These are phyloP conservation scores for Cladosporium cucumerinum DNA, from an alignment of 2,329 filamentous ascomycete genomes.

Conservation along the genomic window DNA sequence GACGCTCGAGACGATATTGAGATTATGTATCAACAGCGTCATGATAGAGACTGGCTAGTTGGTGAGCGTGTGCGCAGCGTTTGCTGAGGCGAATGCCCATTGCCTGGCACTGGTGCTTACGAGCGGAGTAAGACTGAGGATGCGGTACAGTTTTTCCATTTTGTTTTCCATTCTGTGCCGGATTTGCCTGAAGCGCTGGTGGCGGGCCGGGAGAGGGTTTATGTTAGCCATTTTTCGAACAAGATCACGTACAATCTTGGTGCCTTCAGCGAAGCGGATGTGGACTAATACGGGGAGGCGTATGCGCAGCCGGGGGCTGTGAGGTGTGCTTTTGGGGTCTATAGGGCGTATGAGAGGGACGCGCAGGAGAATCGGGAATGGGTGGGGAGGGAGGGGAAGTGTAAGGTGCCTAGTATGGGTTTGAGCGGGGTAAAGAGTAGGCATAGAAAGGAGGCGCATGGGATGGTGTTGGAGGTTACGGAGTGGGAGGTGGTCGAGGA, in stretches of 20 bases:
- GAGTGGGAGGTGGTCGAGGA: constrained; percentile 23
- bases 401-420: constrained; percentile 28
- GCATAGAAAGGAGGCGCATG: constrained; percentile 23
- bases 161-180: constrained; percentile 39
- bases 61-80: constrained; percentile 34
- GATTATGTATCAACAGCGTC: not conserved
- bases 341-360: constrained; percentile 36
- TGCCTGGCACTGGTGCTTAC: constrained; percentile 37
- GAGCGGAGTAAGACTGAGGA: constrained; percentile 25
- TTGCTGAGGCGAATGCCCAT: constrained; percentile 43
- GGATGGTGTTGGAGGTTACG: constrained; percentile 23
- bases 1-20: not conserved
- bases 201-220: constrained; percentile 38
- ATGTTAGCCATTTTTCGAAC: constrained; percentile 43
- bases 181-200: constrained; percentile 41
- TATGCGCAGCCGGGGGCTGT: constrained; percentile 37
- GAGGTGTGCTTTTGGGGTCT: constrained; percentile 33
- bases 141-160: constrained; percentile 36
- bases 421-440: constrained; percentile 29
- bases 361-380: constrained; percentile 27
- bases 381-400: constrained; percentile 27
- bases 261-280: constrained; percentile 35
- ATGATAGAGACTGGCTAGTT: not conserved
- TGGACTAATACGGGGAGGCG: constrained; percentile 41
- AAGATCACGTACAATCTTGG: constrained; percentile 36